Evolutionary conservation across 768 basidiomycete genomes (phyloP), one percentile per base, ranked within the genome.

Genomic region (Sarcomyxa edulis): DNA sequence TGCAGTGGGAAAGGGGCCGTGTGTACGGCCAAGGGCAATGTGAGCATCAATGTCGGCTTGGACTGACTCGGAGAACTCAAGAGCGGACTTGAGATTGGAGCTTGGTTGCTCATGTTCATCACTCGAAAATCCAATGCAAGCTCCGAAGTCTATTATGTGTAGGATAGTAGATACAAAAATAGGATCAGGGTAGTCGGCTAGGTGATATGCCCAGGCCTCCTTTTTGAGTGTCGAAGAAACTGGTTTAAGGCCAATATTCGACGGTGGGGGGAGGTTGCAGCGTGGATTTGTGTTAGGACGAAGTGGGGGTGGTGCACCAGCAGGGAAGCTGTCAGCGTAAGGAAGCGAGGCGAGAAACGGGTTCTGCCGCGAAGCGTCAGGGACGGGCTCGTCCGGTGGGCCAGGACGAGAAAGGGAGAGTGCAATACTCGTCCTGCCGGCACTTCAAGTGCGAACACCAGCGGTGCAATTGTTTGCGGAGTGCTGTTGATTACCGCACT

Each of bases 101-200:
- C 49, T 51, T 1, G 44, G 19, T 3, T 44, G 50, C 11, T 24
- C 2, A 8, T 29, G 14, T 12, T 48, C 30, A 8, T 38, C 31
- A 4, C 47, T 52, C 3, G 37, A 39, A 30, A 57, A 60, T 4
- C 59, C 56, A 39, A 58, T 47, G 24, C 49, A 47, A 7, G 53
- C 54, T 29, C 59, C 56, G 39, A 47, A 47, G 6, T 33, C 26
- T 26, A 59, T 60, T 18, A 60, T 60, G 25, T 57, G 40, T 9
- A 53, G 26, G 23, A 58, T 22, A 4, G 47, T 36, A 14, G 37
- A 19, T 40, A 59, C 59, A 48, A 59, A 58, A 1, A 6, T 15
- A 7, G 34, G 47, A 39, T 60, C 50, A 7, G 58, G 58, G 31
- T 62, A 60, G 12, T 59, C 58, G 2, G 4, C 18, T 21, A 61